A percentile compares a stretch with the other conserved stretches of the same genome.
Evolutionary conservation across 306 rosid species (phyloP).

Genomic region (Hylodesmum podocarpum): DNA sequence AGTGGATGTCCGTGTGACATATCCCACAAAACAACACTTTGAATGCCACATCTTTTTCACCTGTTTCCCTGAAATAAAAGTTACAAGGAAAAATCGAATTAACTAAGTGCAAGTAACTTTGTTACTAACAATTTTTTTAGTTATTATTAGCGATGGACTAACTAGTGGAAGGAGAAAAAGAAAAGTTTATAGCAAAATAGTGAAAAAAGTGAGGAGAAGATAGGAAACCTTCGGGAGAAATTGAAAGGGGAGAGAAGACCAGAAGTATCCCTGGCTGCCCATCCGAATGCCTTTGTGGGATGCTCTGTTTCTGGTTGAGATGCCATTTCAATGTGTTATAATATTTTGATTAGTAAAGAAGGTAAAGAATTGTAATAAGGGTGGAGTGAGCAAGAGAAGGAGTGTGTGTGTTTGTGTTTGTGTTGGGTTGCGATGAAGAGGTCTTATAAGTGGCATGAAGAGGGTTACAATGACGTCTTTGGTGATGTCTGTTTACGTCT

Average conservation of each 20-base stretch:
- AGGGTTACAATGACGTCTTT: not conserved
- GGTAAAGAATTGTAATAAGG: no score
- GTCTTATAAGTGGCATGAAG: not conserved
- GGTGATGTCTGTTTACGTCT: not conserved
- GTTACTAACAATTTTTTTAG: not conserved
- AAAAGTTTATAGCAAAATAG: not conserved
- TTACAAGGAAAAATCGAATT: not conserved
- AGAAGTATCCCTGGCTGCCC: slow-evolving; percentile 47
- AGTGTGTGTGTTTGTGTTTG: no score
- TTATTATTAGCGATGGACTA: not conserved
- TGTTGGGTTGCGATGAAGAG: no score
- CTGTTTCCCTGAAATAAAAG: slow-evolving; percentile 27
- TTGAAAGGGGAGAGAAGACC: slow-evolving; percentile 49
- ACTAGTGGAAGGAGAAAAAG: not conserved
- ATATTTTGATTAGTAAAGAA: no score
- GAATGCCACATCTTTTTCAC: not conserved
- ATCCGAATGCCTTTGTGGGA: slow-evolving; percentile 42
- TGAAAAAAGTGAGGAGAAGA: not conserved
- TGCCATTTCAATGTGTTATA: slow-evolving; percentile 17
- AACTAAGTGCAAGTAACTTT: not conserved
- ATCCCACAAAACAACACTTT: slow-evolving; percentile 25
- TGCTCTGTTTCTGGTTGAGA: slow-evolving; percentile 14
- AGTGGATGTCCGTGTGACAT: slow-evolving; percentile 53
- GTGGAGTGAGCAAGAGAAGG: no score
- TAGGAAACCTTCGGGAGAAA: slow-evolving; percentile 43